Evolutionary conservation across 768 basidiomycete genomes (phyloP).

Genomic region (Mycena crocata): DNA sequence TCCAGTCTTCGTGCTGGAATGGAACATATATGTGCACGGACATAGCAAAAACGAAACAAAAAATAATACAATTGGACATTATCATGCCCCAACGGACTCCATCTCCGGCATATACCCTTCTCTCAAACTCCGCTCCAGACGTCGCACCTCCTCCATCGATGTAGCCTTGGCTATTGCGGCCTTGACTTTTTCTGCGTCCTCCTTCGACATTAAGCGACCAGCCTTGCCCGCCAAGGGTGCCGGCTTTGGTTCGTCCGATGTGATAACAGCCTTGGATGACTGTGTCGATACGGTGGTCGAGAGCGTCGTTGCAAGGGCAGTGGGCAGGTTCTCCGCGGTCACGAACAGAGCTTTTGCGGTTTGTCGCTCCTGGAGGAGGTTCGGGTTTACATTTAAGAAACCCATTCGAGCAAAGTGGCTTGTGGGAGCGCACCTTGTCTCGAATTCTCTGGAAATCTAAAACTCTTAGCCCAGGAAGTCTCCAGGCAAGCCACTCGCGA

Average conservation of each 20-base stretch:
- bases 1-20: conserved; percentile 4
- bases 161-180: conserved; percentile 91
- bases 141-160: conserved; percentile 89
- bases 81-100: conserved; percentile 82
- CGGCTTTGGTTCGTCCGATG: conserved; percentile 84
- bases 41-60: conserved; percentile 23
- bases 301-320: conserved; percentile 82
- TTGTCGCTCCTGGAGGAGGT: conserved; percentile 75
- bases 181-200: conserved; percentile 89
- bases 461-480: conserved; percentile 88
- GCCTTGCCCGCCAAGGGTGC: conserved; percentile 70
- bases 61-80: conserved; percentile 48
- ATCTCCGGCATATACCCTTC: conserved; percentile 87
- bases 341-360: conserved; percentile 80
- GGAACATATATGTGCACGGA: conserved; percentile 13
- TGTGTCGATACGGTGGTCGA: conserved; percentile 78
- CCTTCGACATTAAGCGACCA: conserved; percentile 90
- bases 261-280: conserved; percentile 69
- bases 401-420: conserved; percentile 43
- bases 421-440: conserved; percentile 84
- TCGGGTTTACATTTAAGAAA: conserved; percentile 34
- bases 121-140: conserved; percentile 81
- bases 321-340: conserved; percentile 82
- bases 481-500: conserved; percentile 95
- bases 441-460: conserved; percentile 95